A percentile compares a stretch with the other conserved stretches of the same genome.
Conservation (phyloP, 2,329 filamentous ascomycete species). For the Dactylonectria macrodidyma region DNA sequence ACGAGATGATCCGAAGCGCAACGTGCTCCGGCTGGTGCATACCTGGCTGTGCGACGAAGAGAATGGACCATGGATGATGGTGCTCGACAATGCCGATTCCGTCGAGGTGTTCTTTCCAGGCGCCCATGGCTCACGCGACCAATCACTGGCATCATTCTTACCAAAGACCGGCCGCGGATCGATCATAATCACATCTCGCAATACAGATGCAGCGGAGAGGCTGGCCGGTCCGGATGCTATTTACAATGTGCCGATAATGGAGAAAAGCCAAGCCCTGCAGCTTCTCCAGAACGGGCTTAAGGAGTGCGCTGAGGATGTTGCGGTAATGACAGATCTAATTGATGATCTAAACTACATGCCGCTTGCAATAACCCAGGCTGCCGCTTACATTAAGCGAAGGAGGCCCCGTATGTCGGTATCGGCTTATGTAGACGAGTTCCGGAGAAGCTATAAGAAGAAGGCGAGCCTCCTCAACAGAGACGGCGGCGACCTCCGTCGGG, state of each 20-base stretch:
- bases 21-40: slow-evolving; percentile 10
- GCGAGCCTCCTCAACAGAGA: too few species aligned
- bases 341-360: background rate
- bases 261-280: too few species aligned
- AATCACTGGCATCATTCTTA: background rate
- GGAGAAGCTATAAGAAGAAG: too few species aligned
- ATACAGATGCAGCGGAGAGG: background rate
- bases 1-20: slow-evolving; percentile 9
- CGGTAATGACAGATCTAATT: background rate
- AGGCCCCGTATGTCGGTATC: too few species aligned
- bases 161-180: slow-evolving; percentile 1
- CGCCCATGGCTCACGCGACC: too few species aligned
- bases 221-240: background rate
- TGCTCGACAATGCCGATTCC: slow-evolving; percentile 24
- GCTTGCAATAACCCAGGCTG: slow-evolving; percentile 17
- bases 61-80: slow-evolving; percentile 5
- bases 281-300: too few species aligned
- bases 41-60: slow-evolving; percentile 19
- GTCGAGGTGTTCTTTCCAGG: slow-evolving; percentile 5
- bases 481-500: too few species aligned
- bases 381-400: background rate
- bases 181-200: slow-evolving; percentile 7
- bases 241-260: too few species aligned
- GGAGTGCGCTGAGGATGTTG: too few species aligned
- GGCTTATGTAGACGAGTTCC: too few species aligned